Percentiles rank a stretch among this genome's conserved stretches.
These are phyloP conservation scores for Penicillium sp. DNA, from an alignment of 2,329 filamentous ascomycete genomes.

Conservation along the genomic window DNA sequence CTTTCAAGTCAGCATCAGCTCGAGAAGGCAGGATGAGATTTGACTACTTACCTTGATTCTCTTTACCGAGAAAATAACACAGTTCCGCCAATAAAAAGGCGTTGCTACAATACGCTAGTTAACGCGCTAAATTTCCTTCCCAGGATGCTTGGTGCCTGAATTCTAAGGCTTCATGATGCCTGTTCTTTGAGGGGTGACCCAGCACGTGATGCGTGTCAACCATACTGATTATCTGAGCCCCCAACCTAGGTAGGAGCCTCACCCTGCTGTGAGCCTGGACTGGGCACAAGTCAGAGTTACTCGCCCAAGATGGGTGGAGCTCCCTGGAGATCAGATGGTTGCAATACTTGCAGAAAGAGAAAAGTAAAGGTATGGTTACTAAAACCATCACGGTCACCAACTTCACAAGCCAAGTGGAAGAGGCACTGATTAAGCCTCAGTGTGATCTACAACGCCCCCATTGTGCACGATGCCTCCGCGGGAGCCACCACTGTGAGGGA, in stretches of 20 bases:
- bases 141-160: neutral
- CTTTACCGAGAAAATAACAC: too few relatives aligned
- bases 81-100: too few relatives aligned
- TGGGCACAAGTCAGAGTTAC: neutral
- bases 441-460: constrained; percentile 19
- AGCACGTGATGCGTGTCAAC: neutral
- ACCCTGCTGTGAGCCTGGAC: neutral
- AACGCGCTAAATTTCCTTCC: too few relatives aligned
- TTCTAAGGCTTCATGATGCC: neutral
- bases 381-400: neutral
- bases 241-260: neutral
- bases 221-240: neutral
- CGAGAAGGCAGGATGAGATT: too few relatives aligned
- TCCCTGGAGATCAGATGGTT: constrained; percentile 17
- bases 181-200: neutral
- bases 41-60: too few relatives aligned
- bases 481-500: constrained; percentile 16
- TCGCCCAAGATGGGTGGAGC: constrained; percentile 13
- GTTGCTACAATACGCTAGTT: too few relatives aligned
- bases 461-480: constrained; percentile 18
- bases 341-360: constrained; percentile 17
- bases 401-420: neutral
- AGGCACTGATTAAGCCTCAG: constrained; percentile 7
- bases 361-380: constrained; percentile 17
- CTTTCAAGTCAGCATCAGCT: too few relatives aligned